Evolutionary conservation across 2,329 filamentous ascomycete species (phyloP), one percentile per base, ranked within the genome.

Genomic region (Aspergillus sp.): DNA sequence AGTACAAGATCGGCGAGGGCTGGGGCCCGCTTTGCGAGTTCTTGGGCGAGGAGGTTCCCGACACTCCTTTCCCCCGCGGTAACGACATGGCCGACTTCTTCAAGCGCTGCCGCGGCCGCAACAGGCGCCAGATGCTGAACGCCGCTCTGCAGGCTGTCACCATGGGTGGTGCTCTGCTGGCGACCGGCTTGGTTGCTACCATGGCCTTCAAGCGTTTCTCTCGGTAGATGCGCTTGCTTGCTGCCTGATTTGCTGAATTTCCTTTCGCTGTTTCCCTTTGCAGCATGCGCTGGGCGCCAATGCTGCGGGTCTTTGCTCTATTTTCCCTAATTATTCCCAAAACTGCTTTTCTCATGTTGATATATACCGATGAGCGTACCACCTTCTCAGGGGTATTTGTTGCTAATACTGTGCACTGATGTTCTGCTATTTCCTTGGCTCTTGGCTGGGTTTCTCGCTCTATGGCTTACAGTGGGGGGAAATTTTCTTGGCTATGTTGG

Each of bases 1-100:
- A 84, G 67, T 85, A 83, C 73, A 78, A 79, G 67, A 81, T 84
- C 68, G 78, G 79, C 60, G 80, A 84, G 43, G 83, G 83, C 60
- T 85, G 82, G 82, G 78, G 75, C 60, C 82, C 83, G 19, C 76
- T 85, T 15, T 84, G 82, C 74, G 79, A 84, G 60, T 84, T 85
- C 74, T 76, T 85, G 45, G 82, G 80, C 30, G 80, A 83, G 49
- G 79, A 82, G 17, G 70, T 82, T 1, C 83, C 83, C 3, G 77
- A 81, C 68, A 76, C 75, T 57, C 76, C 80, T 56, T 84, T 83
- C 70, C 82, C 82, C 15, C 78, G 79, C 55, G 82, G 80, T 43
- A 84, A 84, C 68, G 81, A 84, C 70, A 82, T 82, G 61, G 80
- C 81, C 69, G 78, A 82, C 62, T 85, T 85, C 71, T 82, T 84